Evolutionary conservation across 768 basidiomycete genomes (phyloP).

Genomic region (Kondoa subrosea): DNA sequence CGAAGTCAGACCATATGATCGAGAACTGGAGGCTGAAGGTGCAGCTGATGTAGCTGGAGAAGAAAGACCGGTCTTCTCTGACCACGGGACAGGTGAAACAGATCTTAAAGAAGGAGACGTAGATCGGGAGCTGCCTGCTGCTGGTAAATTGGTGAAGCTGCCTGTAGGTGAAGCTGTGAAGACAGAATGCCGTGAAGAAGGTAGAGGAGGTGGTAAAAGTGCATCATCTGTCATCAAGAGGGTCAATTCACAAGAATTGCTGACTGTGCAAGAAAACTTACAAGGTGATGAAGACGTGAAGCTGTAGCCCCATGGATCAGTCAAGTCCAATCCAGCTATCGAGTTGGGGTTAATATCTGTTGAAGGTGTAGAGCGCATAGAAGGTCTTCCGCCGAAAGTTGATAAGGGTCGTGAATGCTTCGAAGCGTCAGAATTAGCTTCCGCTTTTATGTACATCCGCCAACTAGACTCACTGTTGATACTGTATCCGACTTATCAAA

Average conservation of each 20-base stretch:
- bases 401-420: not conserved
- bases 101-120: not conserved
- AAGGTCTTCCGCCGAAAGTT: not conserved
- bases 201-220: not conserved
- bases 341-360: not conserved
- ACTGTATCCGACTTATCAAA: not conserved
- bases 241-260: not conserved
- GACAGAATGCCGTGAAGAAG: not conserved
- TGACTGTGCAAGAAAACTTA: not conserved
- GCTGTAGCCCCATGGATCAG: constrained; percentile 7
- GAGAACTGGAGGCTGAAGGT: not conserved
- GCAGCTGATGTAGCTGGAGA: not conserved
- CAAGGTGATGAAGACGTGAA: constrained; percentile 3
- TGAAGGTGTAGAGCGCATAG: not conserved
- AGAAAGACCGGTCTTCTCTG: not conserved
- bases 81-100: not conserved
- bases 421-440: not conserved
- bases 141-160: not conserved
- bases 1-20: not conserved
- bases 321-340: constrained; percentile 1
- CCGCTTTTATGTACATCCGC: not conserved
- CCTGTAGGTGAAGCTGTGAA: not conserved
- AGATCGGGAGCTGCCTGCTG: not conserved
- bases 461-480: not conserved
- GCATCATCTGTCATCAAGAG: not conserved